Evolutionary conservation across 345 rosid genomes (phyloP).

Genomic region (Eucalyptus curtisii): DNA sequence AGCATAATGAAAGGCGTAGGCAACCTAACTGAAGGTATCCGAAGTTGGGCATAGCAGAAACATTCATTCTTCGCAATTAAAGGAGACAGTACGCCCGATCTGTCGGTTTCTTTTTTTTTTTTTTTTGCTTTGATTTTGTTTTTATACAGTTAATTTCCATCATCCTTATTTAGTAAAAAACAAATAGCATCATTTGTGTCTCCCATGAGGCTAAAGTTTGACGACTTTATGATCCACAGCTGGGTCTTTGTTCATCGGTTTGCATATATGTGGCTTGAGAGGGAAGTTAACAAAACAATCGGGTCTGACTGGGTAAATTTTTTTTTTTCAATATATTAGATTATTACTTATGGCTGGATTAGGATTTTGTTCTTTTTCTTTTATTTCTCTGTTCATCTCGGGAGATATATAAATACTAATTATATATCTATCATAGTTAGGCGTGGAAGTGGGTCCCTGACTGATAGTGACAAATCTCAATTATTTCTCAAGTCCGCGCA

Average conservation of each 20-base stretch:
- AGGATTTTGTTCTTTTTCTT: neutral
- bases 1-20: neutral
- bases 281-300: neutral
- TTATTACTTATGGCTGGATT: neutral
- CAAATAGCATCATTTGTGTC: neutral
- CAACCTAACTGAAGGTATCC: neutral
- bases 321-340: neutral
- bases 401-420: neutral
- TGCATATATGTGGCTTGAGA: neutral
- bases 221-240: neutral
- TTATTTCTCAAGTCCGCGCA: neutral
- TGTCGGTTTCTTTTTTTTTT: neutral
- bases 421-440: neutral
- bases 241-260: neutral
- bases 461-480: accelerated
- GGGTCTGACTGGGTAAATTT: neutral
- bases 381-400: neutral
- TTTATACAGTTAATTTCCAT: neutral
- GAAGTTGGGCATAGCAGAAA: neutral
- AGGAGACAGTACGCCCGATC: neutral
- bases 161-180: neutral
- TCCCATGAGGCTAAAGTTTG: neutral
- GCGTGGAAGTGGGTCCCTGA: neutral
- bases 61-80: neutral
- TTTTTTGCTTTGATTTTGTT: neutral